These are phyloP conservation scores for Pyricularia pennisetigena DNA, from an alignment of 2,329 filamentous ascomycete genomes.

Conservation along the genomic window DNA sequence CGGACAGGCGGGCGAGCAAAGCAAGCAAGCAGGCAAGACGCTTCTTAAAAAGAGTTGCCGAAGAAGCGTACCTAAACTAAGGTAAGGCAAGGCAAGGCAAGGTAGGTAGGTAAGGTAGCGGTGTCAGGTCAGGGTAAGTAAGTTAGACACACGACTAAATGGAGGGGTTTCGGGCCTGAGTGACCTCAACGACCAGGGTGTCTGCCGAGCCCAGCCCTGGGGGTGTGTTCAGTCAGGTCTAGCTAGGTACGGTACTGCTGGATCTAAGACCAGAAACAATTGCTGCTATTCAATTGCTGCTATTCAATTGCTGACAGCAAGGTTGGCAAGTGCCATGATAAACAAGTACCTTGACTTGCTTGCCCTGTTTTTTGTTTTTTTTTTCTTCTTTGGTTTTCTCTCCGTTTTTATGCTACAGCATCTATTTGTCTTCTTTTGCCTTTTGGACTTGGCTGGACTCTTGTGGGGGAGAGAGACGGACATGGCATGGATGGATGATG, in stretches of 20 bases:
- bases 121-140: not conserved
- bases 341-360: not conserved
- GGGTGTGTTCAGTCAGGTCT: not conserved
- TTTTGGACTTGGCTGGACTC: not conserved
- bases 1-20: not conserved
- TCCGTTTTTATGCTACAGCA: not conserved
- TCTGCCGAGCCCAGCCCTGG: not conserved
- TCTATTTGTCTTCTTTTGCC: not conserved
- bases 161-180: not conserved
- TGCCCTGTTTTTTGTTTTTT: not conserved
- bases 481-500: not conserved
- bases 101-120: not conserved
- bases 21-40: not conserved
- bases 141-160: not conserved
- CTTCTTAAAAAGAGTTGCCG: not conserved
- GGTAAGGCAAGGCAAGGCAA: not conserved
- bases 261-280: not conserved
- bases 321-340: not conserved
- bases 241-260: not conserved
- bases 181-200: not conserved
- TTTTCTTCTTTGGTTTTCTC: too few relatives aligned
- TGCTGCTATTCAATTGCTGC: not conserved
- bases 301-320: not conserved
- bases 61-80: not conserved
- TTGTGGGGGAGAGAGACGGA: not conserved